These are phyloP conservation scores for Macaranga tanarius DNA, from an alignment of 441 rosid species.

Conservation along the genomic window DNA sequence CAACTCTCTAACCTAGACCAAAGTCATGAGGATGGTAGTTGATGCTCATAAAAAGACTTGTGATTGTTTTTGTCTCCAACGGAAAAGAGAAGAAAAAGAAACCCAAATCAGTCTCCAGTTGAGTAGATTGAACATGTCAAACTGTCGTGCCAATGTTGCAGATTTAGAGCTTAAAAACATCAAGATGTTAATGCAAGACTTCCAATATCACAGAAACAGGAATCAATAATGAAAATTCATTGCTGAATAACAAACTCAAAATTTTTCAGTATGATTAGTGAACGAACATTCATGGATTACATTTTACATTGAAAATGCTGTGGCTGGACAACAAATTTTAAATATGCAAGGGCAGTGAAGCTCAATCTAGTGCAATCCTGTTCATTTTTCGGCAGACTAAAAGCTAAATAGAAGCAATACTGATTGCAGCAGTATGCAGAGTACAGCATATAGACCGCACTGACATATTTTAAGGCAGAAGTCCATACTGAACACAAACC, in stretches of 20 bases:
- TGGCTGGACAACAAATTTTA: not conserved
- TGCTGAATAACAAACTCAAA: not conserved
- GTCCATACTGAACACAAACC: not conserved
- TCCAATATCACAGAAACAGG: not conserved
- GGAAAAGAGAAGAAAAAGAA: not conserved
- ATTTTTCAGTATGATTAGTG: not conserved
- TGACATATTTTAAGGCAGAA: not conserved
- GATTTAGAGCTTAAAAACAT: not conserved
- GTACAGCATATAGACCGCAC: not conserved
- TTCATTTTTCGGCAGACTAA: not conserved
- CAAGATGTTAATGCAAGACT: not conserved
- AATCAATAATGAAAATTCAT: not conserved
- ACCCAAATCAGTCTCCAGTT: not conserved
- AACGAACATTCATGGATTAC: not conserved
- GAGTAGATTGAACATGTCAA: not conserved
- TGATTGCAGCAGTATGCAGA: not conserved
- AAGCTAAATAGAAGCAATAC: not conserved
- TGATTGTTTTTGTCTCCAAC: not conserved
- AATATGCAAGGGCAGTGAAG: not conserved
- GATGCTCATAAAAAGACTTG: not conserved
- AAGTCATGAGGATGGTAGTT: conserved; percentile 8
- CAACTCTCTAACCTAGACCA: not conserved
- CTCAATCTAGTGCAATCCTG: not conserved
- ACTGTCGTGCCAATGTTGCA: not conserved
- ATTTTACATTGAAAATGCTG: not conserved